Percentiles rank a stretch among this genome's conserved stretches.
phyloP scores from a whole-genome alignment of 169 alveolate genomes.

The Cryptosporidium canis region DNA sequence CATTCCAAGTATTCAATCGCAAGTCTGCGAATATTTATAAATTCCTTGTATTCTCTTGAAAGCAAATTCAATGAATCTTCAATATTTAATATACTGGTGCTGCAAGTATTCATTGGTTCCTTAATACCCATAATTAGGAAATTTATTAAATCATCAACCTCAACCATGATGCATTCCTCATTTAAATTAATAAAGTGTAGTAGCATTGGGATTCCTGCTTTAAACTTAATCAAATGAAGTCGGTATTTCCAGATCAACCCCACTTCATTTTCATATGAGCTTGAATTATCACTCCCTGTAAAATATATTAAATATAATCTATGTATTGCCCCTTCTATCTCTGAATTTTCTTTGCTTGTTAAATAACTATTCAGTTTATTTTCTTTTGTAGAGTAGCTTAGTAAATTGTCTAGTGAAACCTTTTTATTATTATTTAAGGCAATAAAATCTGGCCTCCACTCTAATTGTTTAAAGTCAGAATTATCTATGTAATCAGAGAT shows the following conservation, averaged over 20 bases:
- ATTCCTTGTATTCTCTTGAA: constrained; percentile 74
- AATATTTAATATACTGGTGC: not conserved
- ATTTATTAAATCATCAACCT: constrained; percentile 5
- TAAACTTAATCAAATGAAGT: not conserved
- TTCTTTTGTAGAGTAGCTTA: not conserved
- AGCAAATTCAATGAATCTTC: constrained; percentile 56
- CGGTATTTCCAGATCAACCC: constrained; percentile 46
- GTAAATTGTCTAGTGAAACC: not conserved
- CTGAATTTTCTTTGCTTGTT: not conserved
- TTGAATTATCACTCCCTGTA: not conserved
- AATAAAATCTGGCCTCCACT: not conserved
- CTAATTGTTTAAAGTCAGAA: not conserved
- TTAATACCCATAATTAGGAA: not conserved
- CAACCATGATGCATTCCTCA: constrained; percentile 8
- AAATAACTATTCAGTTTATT: not conserved
- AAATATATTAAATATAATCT: not conserved
- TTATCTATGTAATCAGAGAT: not conserved
- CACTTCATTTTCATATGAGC: not conserved
- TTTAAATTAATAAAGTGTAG: constrained; percentile 7
- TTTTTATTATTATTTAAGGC: not conserved
- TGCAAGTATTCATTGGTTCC: not conserved
- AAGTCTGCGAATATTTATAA: constrained; percentile 82
- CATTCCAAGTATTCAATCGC: constrained; percentile 82
- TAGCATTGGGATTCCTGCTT: constrained; percentile 35
- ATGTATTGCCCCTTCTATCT: not conserved